Percentiles rank a stretch among this genome's conserved stretches.
Conservation (phyloP, 352 stramenopile species). For the Phytophthora pseudosyringae region DNA sequence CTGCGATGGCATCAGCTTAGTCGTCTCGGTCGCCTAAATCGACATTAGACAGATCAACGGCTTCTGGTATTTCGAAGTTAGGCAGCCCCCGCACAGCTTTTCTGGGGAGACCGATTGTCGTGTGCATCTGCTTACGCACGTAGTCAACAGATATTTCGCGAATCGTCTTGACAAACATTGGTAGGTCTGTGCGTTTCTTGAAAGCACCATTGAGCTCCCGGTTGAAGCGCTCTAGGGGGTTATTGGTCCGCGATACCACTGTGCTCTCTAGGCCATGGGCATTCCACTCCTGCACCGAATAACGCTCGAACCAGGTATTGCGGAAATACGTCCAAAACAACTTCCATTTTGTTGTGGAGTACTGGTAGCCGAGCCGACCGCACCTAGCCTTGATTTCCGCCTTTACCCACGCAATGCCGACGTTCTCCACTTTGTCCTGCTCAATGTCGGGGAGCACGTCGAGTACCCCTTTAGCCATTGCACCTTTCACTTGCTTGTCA, state of each 20-base stretch:
- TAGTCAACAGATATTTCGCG: too few species aligned
- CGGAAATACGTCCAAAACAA: conserved; percentile 29
- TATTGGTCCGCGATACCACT: conserved; percentile 30
- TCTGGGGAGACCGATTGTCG: too few species aligned
- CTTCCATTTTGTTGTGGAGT: not conserved
- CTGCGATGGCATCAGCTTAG: too few species aligned
- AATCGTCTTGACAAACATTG: too few species aligned
- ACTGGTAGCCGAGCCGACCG: not conserved
- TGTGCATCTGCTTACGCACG: too few species aligned
- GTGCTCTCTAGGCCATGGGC: conserved; percentile 12
- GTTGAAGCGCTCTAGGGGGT: conserved; percentile 33
- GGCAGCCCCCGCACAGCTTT: too few species aligned
- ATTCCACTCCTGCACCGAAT: conserved; percentile 15
- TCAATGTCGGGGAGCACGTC: conserved; percentile 8
- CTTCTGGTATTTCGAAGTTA: too few species aligned
- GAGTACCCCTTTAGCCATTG: conserved; percentile 11
- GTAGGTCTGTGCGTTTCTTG: too few species aligned
- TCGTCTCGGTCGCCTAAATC: too few species aligned
- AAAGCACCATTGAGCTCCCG: conserved; percentile 26
- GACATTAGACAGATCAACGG: too few species aligned
- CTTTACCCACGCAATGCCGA: too few species aligned
- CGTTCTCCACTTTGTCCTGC: not conserved
- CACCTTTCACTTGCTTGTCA: not conserved
- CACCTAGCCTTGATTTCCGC: too few species aligned
- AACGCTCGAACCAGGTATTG: conserved; percentile 20